Conservation (phyloP, 108 stramenopile species). For the Conticribra weissflogii region DNA sequence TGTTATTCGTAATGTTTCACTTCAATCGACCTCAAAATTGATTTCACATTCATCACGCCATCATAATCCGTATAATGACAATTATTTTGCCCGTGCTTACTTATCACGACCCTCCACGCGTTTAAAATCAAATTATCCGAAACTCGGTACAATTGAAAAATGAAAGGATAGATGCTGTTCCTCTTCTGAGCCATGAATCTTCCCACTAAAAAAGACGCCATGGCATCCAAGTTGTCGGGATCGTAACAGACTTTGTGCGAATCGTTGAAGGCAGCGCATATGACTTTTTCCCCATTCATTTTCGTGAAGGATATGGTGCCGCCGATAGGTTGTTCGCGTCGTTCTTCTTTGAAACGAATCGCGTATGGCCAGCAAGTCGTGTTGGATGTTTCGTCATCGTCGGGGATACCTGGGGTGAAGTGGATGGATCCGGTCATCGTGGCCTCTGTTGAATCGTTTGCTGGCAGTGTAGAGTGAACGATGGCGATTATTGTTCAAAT, state of each 20-base stretch:
- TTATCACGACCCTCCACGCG: neutral
- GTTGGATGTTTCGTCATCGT: too few relatives aligned
- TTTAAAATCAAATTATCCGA: neutral
- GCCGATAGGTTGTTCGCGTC: neutral
- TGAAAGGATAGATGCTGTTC: neutral
- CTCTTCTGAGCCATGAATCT: neutral
- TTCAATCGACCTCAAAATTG: neutral
- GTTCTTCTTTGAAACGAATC: neutral
- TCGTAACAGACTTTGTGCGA: neutral
- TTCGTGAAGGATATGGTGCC: neutral
- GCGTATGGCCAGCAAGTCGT: slow-evolving; percentile 1
- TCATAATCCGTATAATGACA: neutral
- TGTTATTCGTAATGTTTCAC: neutral
- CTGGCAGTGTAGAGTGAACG: too few relatives aligned
- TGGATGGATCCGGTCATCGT: too few relatives aligned
- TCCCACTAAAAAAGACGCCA: neutral
- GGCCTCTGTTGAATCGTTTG: too few relatives aligned
- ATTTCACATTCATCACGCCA: neutral
- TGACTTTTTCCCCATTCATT: neutral
- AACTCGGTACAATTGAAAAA: neutral
- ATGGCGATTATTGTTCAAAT: too few relatives aligned
- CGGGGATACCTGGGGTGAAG: too few relatives aligned
- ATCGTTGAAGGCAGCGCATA: neutral
- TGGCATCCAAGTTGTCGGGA: neutral
- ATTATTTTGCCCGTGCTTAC: neutral